Evolutionary conservation across 257 asterid species (phyloP).

Genomic region (Capsicum chinense): DNA sequence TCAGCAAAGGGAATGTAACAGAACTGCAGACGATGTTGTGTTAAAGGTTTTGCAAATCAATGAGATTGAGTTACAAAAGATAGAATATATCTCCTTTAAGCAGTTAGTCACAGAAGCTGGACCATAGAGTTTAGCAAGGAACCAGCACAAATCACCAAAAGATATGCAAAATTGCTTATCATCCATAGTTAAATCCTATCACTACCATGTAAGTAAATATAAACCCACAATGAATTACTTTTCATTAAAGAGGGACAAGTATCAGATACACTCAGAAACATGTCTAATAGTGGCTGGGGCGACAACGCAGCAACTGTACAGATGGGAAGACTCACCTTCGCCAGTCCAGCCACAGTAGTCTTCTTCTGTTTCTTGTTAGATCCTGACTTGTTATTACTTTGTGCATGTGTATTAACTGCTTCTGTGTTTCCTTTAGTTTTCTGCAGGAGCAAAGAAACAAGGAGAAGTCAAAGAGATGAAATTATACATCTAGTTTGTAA

Average conservation of each 20-base stretch:
- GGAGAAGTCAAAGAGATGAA: conserved; percentile 13
- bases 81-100: background rate
- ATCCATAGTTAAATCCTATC: background rate
- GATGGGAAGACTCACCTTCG: conserved; percentile 60
- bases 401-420: conserved; percentile 43
- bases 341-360: conserved; percentile 55
- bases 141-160: background rate
- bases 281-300: background rate
- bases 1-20: conserved; percentile 1
- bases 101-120: background rate
- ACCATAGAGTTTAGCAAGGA: background rate
- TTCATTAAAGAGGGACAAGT: background rate
- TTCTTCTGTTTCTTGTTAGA: conserved; percentile 64
- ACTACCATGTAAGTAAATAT: conserved; percentile 6
- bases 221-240: background rate
- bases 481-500: background rate
- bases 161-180: background rate
- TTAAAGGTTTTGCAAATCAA: background rate
- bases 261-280: conserved; percentile 23
- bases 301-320: conserved; percentile 31
- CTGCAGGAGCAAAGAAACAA: conserved; percentile 46
- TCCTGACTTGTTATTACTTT: conserved; percentile 55
- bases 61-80: conserved; percentile 17
- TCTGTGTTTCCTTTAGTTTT: conserved; percentile 55
- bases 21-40: background rate